These are phyloP conservation scores for Exophiala xenobiotica DNA, from an alignment of 2,329 filamentous ascomycete genomes.

Conservation along the genomic window DNA sequence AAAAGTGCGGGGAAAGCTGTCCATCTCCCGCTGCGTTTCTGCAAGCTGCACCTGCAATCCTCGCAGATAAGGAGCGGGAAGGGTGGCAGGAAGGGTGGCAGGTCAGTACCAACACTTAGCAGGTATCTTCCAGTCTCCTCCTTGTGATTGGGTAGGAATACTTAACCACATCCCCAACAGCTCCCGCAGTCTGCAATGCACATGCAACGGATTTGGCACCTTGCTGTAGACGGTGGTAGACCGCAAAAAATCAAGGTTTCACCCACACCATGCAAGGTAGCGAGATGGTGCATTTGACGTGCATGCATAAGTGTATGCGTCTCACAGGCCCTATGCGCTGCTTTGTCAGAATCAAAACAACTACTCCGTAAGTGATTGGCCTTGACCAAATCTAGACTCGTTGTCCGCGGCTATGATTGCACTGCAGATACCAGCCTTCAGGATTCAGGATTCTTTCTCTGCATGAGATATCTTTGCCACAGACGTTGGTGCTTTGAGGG, in stretches of 20 bases:
- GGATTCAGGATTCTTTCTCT: background rate
- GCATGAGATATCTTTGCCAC: background rate
- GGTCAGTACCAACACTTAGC: background rate
- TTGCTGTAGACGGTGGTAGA: no score
- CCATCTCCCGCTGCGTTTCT: background rate
- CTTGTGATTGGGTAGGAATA: background rate
- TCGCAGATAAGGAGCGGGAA: background rate
- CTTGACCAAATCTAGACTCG: background rate
- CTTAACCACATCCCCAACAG: background rate
- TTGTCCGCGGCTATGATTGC: background rate
- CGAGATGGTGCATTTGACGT: conserved; percentile 9
- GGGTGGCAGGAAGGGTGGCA: no score
- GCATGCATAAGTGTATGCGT: conserved; percentile 4
- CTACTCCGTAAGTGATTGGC: no score
- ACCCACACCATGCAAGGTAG: conserved; percentile 1
- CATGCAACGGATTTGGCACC: background rate
- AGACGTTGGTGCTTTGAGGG: background rate
- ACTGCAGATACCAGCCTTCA: background rate
- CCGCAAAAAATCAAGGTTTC: conserved; percentile 1
- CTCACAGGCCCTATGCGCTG: background rate
- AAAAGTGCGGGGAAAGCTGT: background rate
- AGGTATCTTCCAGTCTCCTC: background rate
- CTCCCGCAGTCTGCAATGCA: background rate
- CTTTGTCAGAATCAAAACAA: no score
- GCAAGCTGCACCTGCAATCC: background rate